Evolutionary conservation across 768 basidiomycete genomes (phyloP).

Genomic region (Boletus vinaceobasis): DNA sequence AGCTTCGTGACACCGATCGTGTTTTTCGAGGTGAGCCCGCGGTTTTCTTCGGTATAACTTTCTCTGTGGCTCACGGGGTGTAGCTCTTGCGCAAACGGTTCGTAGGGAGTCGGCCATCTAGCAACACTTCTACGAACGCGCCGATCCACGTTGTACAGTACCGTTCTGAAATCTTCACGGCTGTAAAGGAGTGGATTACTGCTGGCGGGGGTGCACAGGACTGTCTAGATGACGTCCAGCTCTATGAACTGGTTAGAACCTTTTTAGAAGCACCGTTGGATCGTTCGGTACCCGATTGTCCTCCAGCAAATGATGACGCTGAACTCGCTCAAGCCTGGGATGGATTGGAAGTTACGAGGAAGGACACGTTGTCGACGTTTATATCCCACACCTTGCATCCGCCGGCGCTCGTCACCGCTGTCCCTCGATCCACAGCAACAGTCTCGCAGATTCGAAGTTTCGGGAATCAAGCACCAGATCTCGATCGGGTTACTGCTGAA

Average conservation of each 20-base stretch:
- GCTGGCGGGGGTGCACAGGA: slow-evolving; percentile 78
- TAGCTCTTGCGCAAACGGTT: slow-evolving; percentile 79
- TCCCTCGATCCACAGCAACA: slow-evolving; percentile 17
- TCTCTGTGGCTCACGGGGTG: background rate
- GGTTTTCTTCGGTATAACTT: background rate
- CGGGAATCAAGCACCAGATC: slow-evolving; percentile 51
- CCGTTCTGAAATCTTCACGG: slow-evolving; percentile 61
- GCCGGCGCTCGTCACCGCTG: slow-evolving; percentile 29
- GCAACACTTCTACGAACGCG: slow-evolving; percentile 40
- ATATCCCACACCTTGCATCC: slow-evolving; percentile 61
- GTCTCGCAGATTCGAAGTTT: slow-evolving; percentile 19
- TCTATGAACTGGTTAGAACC: slow-evolving; percentile 52
- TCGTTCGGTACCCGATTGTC: slow-evolving; percentile 44
- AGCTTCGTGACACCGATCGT: slow-evolving; percentile 79
- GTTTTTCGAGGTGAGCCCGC: slow-evolving; percentile 71
- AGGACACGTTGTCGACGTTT: slow-evolving; percentile 45
- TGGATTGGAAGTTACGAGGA: slow-evolving; percentile 41
- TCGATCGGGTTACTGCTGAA: slow-evolving; percentile 62
- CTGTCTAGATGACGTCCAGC: slow-evolving; percentile 64
- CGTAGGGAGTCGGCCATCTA: slow-evolving; percentile 44
- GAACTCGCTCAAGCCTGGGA: slow-evolving; percentile 48
- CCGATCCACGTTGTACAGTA: slow-evolving; percentile 46
- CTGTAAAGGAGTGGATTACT: slow-evolving; percentile 69
- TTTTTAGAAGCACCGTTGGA: slow-evolving; percentile 60
- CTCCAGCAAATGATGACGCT: slow-evolving; percentile 35